Evolutionary conservation across 306 rosid species (phyloP).

Genomic region (Astragalus membranaceus): DNA sequence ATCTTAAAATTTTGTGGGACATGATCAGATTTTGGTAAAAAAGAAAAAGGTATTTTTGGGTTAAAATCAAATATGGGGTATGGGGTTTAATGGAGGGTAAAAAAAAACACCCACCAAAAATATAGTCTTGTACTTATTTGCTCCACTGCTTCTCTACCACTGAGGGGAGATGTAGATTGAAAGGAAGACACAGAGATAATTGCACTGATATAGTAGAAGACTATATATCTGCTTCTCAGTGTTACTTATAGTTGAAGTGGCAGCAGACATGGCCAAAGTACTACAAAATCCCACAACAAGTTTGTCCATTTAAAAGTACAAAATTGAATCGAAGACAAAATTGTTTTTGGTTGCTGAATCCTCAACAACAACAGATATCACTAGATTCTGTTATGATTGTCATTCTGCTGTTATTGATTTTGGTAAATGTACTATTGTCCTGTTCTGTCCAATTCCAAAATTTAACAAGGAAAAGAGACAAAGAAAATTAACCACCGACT

Average conservation of each 20-base stretch:
- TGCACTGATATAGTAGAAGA: too few species aligned
- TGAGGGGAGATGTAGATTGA: background rate
- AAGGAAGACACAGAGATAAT: background rate
- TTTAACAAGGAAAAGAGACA: background rate
- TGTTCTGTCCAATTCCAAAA: background rate
- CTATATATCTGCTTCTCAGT: too few species aligned
- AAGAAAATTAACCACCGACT: background rate
- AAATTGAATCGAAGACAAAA: background rate
- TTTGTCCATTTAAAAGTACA: background rate
- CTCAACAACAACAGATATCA: too few species aligned
- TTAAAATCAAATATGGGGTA: too few species aligned
- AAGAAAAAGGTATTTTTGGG: too few species aligned
- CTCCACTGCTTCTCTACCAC: background rate
- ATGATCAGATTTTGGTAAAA: too few species aligned
- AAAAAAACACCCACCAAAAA: too few species aligned
- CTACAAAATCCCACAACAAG: background rate
- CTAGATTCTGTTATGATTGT: background rate
- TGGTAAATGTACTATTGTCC: background rate
- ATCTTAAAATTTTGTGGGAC: too few species aligned
- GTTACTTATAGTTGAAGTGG: background rate
- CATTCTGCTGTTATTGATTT: background rate
- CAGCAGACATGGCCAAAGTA: background rate
- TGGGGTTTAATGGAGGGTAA: too few species aligned
- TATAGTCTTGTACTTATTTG: background rate
- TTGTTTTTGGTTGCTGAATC: background rate